phyloP scores from a whole-genome alignment of 2,329 filamentous ascomycete genomes.

The Eutypella sp. region DNA sequence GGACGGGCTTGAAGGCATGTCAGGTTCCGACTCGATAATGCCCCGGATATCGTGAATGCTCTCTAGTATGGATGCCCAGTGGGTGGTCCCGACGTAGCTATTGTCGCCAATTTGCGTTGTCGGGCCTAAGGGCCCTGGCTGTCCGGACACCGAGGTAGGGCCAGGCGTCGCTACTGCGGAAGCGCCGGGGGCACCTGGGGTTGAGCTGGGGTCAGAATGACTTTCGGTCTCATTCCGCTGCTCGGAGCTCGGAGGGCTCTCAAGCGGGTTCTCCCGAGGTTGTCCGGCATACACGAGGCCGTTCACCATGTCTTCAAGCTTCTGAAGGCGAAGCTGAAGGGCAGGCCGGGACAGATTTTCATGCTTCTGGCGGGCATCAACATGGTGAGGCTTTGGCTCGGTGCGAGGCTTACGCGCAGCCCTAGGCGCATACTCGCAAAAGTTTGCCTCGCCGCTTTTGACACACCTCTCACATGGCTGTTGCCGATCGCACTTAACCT shows the following conservation, averaged over 20 bases:
- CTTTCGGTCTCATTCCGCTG: constrained; percentile 21
- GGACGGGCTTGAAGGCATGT: constrained; percentile 20
- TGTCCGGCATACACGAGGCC: constrained; percentile 20
- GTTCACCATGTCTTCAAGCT: constrained; percentile 32
- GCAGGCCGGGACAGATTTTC: constrained; percentile 26
- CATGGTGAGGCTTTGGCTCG: constrained; percentile 25
- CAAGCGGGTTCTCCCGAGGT: constrained; percentile 16
- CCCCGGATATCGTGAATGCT: constrained; percentile 31
- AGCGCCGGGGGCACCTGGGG: constrained; percentile 18
- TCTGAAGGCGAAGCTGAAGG: constrained; percentile 30
- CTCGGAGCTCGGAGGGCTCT: constrained; percentile 24
- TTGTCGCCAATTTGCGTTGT: constrained; percentile 18
- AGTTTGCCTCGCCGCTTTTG: constrained; percentile 31
- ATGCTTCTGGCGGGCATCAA: constrained; percentile 20
- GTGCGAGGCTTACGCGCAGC: constrained; percentile 26
- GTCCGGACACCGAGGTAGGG: constrained; percentile 5
- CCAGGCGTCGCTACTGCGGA: too few relatives aligned
- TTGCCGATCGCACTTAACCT: constrained; percentile 35
- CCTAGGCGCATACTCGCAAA: constrained; percentile 33
- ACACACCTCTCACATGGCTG: constrained; percentile 35
- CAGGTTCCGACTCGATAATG: constrained; percentile 23
- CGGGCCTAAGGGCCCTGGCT: constrained; percentile 12
- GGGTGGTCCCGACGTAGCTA: constrained; percentile 29
- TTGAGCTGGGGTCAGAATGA: constrained; percentile 25
- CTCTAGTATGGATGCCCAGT: constrained; percentile 31